Base-by-base conservation (phyloP, 768 basidiomycete genomes). In the Amanita jacksonii region DNA sequence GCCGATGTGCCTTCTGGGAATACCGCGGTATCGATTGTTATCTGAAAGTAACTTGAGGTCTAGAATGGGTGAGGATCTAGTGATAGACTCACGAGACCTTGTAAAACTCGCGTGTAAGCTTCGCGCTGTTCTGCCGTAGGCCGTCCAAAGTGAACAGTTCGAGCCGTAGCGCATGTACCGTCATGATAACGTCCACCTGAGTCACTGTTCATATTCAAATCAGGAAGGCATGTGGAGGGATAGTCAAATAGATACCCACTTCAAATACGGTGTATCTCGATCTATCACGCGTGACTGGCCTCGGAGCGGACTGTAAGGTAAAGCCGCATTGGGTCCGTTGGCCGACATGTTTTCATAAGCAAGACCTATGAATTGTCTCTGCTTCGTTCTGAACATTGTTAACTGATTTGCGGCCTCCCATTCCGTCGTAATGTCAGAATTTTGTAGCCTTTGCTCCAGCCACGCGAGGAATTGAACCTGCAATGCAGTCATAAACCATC, bases 1-100 rank as follows among this genome's bases (percentile, higher is more conserved):
- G 92, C 91, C 2, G 84, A 79, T 3, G 89, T 93, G 3, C 89
- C 90, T 61, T 83, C 79, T 15, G 94, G 96, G 68, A 94, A 99
- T 22, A 91, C 71, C 4, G 86, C 84, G 49, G 72, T 76, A 62
- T 93, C 90, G 54, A 97, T 87, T 19, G 89, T 89, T 51, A 98
- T 94, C 81, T 90, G 33, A 33, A 45, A 6, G 38, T 20, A 50
- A n/a, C n/a, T n/a, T n/a, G n/a, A n/a, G n/a, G n/a, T 42, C 33
- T 18, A 32, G 60, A 53, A 38, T 51, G 46, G 45, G 23, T 39
- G 43, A 46, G 28, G 20, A n/a, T n/a, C n/a, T 25, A 27, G 31
- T 31, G 41, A 46, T 49, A 44, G 51, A 73, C 86, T 55, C 68
- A 90, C 88, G 65, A 98, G 96, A 6, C 93, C 94, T 64, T 99